phyloP scores from a whole-genome alignment of 2,329 filamentous ascomycete species.

The Calonectria henricotiae region DNA sequence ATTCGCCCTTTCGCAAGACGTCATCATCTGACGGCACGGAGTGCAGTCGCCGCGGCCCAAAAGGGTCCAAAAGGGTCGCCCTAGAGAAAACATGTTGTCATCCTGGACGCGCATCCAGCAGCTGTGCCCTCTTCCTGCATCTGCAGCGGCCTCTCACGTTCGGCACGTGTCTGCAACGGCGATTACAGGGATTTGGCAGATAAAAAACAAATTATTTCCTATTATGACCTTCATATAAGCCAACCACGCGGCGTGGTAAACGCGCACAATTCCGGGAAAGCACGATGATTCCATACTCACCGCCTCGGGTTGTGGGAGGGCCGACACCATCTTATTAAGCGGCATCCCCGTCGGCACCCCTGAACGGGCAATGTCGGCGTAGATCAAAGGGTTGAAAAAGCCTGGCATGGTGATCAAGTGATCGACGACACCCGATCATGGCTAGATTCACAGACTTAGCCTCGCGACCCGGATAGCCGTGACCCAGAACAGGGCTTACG shows the following conservation, averaged over 20 bases:
- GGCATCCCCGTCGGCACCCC: slow-evolving; percentile 2
- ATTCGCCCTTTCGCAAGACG: not conserved
- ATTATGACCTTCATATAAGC: not conserved
- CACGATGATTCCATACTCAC: not conserved
- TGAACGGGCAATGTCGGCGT: not conserved
- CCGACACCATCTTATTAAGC: not conserved
- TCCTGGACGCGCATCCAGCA: slow-evolving; percentile 10
- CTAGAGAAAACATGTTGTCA: not conserved
- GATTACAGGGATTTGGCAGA: not conserved
- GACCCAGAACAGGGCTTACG: not conserved
- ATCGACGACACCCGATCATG: not conserved
- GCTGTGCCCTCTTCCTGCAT: slow-evolving; percentile 5
- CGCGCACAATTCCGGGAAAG: not conserved
- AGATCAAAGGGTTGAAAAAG: slow-evolving; percentile 8
- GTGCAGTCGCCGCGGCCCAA: not conserved
- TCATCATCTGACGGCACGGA: not conserved
- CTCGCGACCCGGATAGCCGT: slow-evolving; percentile 1
- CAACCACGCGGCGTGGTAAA: not conserved
- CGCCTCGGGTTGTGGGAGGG: not conserved
- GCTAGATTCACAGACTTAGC: not conserved
- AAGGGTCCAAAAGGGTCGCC: not conserved
- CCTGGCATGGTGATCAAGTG: not conserved
- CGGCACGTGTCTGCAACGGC: slow-evolving; percentile 5
- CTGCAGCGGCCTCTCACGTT: not conserved
- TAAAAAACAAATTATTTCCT: not conserved